Evolutionary conservation across 2,329 filamentous ascomycete species (phyloP), one percentile per base, ranked within the genome.

Genomic region (Fusarium sp.): DNA sequence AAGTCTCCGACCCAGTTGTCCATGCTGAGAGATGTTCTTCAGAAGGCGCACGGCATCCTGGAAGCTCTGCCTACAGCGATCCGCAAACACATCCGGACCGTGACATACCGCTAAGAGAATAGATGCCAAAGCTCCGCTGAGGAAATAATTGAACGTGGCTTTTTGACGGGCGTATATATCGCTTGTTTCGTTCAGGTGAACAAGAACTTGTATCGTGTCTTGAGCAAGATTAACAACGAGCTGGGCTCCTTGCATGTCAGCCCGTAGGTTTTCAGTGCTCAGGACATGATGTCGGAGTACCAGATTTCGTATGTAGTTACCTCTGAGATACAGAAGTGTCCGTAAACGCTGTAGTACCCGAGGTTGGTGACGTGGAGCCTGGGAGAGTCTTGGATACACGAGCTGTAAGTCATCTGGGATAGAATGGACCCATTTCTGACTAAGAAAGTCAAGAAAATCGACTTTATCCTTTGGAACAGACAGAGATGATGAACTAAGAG

Each of bases 341-440:
- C 53, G 23, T 9, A 60, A 14, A 1, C 53, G 57, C 1, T 60
- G 57, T 6, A 58, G n/a, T 1, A 37, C 37, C 1, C 57, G 57
- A 5, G 57, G 53, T 11, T 60, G 57, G 3, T 27, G 53, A 3
- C 55, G 42, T 2, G 56, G 56, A 7, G 56, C 57, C 2, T 60
- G 57, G 4, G 57, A 60, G 2, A 58, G 53, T 7, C 57, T 53
- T n/a, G 57, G 53, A 11, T 50, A 60, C 1, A 60, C 37, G 6
- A 60, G 57, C 13, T 58, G 57, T 17, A 60, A 5, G 11, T 60
- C 29, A 3, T 58, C 36, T 1, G 57, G 57, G 1, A 60, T 60
- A 6, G 57, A 60, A 0, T 60, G 57, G 23, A 60, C 11, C 57
- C 57, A 60, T 14, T 60, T 60, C 11, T 60, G 57, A 4, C 42